Percentiles rank a stretch among this genome's conserved stretches.
These are phyloP conservation scores for Hippophae rhamnoides DNA, from an alignment of 306 rosid species.

Conservation along the genomic window DNA sequence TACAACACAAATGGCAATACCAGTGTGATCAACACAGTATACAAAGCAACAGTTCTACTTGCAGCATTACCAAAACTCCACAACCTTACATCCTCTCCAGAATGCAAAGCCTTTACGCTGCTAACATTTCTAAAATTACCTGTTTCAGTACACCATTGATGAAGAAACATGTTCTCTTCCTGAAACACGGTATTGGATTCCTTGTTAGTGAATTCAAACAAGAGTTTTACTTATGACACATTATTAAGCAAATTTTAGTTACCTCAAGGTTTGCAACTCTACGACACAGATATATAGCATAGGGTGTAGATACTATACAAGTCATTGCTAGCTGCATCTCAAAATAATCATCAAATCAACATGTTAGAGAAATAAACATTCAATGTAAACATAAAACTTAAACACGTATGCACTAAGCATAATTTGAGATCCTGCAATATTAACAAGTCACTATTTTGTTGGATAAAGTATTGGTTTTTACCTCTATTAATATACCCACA, in stretches of 20 bases:
- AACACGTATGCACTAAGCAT: too few relatives aligned
- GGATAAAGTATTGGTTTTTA: too few relatives aligned
- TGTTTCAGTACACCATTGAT: slow-evolving; percentile 20
- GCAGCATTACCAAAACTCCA: slow-evolving; percentile 28
- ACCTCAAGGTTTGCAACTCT: slow-evolving; percentile 62
- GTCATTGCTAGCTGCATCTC: slow-evolving; percentile 50
- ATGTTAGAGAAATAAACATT: too few relatives aligned
- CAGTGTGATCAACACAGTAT: slow-evolving; percentile 50
- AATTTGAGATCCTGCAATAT: too few relatives aligned
- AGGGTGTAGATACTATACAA: slow-evolving; percentile 42
- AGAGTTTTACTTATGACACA: too few relatives aligned
- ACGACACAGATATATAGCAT: slow-evolving; percentile 38
- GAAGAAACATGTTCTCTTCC: slow-evolving; percentile 39
- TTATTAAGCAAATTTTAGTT: background rate
- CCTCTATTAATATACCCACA: too few relatives aligned
- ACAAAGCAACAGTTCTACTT: slow-evolving; percentile 62
- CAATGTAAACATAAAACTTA: too few relatives aligned
- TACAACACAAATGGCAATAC: slow-evolving; percentile 57
- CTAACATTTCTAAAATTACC: slow-evolving; percentile 14
- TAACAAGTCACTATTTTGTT: too few relatives aligned
- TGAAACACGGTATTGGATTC: slow-evolving; percentile 22
- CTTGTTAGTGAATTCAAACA: background rate
- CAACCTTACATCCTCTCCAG: slow-evolving; percentile 15
- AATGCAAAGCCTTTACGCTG: slow-evolving; percentile 17
- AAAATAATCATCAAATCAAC: background rate